Base-by-base conservation (phyloP, 352 stramenopile genomes). In the Phytophthora ramorum region DNA sequence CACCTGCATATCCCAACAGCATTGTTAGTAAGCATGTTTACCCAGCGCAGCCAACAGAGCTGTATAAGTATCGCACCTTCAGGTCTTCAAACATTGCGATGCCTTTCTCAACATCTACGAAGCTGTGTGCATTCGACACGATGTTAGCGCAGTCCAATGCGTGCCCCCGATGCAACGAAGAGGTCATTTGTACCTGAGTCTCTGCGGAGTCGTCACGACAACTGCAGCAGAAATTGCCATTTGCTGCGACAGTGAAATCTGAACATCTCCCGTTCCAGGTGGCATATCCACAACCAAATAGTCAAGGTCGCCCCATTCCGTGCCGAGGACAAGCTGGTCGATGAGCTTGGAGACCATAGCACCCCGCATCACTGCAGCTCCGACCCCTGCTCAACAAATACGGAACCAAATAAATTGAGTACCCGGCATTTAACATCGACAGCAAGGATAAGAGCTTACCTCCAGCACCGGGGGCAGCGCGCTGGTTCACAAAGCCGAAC, bases 241-340 rank as follows among this genome's bases (percentile, higher is more conserved):
- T 79, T 97, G 90, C 81, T 99, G 97, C 28, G 92, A 97, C 45
- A 99, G 76, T 0, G 98, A 99, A 37, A 99, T 94, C 59, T 99
- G 97, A 66, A 99, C 99, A 65, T 99, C 98, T 51, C 98, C 98
- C 12, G 98, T 99, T 45, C 98, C 98, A 4, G 98, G 98, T 8
- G 98, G 98, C 96, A 99, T 99, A 69, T 99, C 87, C 17, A 96
- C 93, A n/a, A 99, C 79, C 40, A 99, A 75, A 74, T 99, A 99
- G 80, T 99, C 98, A n/a, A 99, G 76, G 30, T 98, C 83, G n/a
- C 98, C 98, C 98, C 98, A 99, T 66, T 98, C 87, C 0, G 97
- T 99, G 6, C 97, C 88, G 7, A 95, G 73, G 52, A 96, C 61
- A 50, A 99, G 96, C 73, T 99, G 97, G 70, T 99, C 92, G 22